These are phyloP conservation scores for Tetrahymena borealis DNA, from an alignment of 73 alveolate species.

Conservation along the genomic window DNA sequence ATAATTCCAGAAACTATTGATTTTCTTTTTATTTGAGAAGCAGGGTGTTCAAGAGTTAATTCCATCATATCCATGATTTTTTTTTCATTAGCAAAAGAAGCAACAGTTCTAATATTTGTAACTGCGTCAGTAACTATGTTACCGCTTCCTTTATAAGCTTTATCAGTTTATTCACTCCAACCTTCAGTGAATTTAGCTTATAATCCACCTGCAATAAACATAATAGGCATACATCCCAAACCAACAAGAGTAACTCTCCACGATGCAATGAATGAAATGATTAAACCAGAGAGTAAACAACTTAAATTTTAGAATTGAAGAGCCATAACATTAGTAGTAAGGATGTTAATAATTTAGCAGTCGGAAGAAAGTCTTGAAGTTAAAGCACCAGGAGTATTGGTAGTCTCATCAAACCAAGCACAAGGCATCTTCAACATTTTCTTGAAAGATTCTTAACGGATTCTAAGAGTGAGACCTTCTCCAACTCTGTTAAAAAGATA, in stretches of 20 bases:
- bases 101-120: slow-evolving; percentile 73
- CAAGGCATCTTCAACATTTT: slow-evolving; percentile 67
- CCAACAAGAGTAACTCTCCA: slow-evolving; percentile 66
- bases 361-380: slow-evolving; percentile 52
- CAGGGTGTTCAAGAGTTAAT: slow-evolving; percentile 20
- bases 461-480: slow-evolving; percentile 57
- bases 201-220: slow-evolving; percentile 50
- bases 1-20: slow-evolving; percentile 63
- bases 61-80: slow-evolving; percentile 58
- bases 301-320: slow-evolving; percentile 15
- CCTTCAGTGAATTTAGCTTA: slow-evolving; percentile 56
- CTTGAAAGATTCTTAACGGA: slow-evolving; percentile 59
- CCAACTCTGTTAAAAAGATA: slow-evolving; percentile 64
- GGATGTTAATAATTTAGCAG: slow-evolving; percentile 23
- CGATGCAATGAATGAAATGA: slow-evolving; percentile 42
- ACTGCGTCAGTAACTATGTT: slow-evolving; percentile 72
- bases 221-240: slow-evolving; percentile 55
- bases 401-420: slow-evolving; percentile 75
- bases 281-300: slow-evolving; percentile 56
- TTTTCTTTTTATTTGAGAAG: slow-evolving; percentile 32
- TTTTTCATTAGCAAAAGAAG: slow-evolving; percentile 72
- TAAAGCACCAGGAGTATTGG: slow-evolving; percentile 77
- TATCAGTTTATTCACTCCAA: slow-evolving; percentile 28
- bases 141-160: slow-evolving; percentile 74
- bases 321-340: slow-evolving; percentile 21